Percentiles rank a stretch among this genome's conserved stretches.
Evolutionary conservation across 116 monocot genomes (phyloP).

Genomic region (Iris pallida): DNA sequence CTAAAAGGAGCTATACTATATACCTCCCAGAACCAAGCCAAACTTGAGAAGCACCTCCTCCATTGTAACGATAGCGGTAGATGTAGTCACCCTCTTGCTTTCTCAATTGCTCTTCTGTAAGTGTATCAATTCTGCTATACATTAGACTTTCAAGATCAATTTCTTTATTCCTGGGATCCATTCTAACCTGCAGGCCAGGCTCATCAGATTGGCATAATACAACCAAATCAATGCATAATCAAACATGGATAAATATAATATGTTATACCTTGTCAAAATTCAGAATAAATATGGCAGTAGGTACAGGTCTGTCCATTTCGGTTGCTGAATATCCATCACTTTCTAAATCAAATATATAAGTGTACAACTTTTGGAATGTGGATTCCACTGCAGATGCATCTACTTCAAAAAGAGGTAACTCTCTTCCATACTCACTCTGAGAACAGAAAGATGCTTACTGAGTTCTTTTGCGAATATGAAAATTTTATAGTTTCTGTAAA

Average conservation of each 20-base stretch:
- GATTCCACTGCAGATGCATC: slow-evolving; percentile 77
- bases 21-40: slow-evolving; percentile 97
- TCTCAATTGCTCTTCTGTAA: slow-evolving; percentile 77
- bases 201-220: slow-evolving; percentile 3
- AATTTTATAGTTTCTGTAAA: not conserved
- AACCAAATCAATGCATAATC: not conserved
- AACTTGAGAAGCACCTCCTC: slow-evolving; percentile 97
- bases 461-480: not conserved
- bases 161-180: slow-evolving; percentile 89
- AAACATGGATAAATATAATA: not conserved
- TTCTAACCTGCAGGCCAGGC: slow-evolving; percentile 64
- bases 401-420: slow-evolving; percentile 77
- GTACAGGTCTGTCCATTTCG: slow-evolving; percentile 81
- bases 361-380: slow-evolving; percentile 75
- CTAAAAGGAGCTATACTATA: not conserved
- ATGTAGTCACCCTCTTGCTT: slow-evolving; percentile 90
- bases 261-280: slow-evolving; percentile 91
- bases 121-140: slow-evolving; percentile 46
- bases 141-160: slow-evolving; percentile 67
- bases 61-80: slow-evolving; percentile 88
- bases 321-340: slow-evolving; percentile 54
- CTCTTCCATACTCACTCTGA: slow-evolving; percentile 92
- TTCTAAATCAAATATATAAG: slow-evolving; percentile 86
- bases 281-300: slow-evolving; percentile 74
- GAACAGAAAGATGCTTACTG: slow-evolving; percentile 4